Conservation (phyloP, 1,139 yeast species). For the Meyerozyma guilliermondii region DNA sequence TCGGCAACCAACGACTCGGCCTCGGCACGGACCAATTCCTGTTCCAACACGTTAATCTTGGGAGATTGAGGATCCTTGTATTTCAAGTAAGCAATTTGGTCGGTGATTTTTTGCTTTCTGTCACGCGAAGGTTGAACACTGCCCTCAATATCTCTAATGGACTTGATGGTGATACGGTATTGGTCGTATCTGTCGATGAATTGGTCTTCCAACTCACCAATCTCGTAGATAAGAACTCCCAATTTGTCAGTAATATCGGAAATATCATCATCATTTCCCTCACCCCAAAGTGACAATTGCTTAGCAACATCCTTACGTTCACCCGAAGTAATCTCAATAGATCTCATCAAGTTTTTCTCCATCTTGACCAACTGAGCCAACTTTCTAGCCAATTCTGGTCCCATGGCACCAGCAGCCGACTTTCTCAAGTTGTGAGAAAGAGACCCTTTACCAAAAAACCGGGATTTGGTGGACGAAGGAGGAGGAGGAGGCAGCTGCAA, state of each 20-base stretch:
- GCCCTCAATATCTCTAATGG: slow-evolving; percentile 79
- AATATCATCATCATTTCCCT: slow-evolving; percentile 77
- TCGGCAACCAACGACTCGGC: slow-evolving; percentile 89
- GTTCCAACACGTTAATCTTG: slow-evolving; percentile 76
- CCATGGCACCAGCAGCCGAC: slow-evolving; percentile 67
- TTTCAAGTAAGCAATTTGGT: slow-evolving; percentile 76
- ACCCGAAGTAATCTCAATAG: slow-evolving; percentile 70
- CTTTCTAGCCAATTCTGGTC: slow-evolving; percentile 76
- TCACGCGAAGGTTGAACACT: slow-evolving; percentile 86
- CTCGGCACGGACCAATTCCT: slow-evolving; percentile 85
- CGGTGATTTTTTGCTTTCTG: slow-evolving; percentile 80
- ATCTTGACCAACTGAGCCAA: slow-evolving; percentile 73
- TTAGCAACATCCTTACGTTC: slow-evolving; percentile 82
- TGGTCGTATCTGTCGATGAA: slow-evolving; percentile 84
- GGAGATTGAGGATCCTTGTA: slow-evolving; percentile 84
- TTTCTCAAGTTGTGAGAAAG: slow-evolving; percentile 64
- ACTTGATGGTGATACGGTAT: slow-evolving; percentile 75
- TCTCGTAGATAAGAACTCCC: slow-evolving; percentile 76
- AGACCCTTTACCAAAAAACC: slow-evolving; percentile 71
- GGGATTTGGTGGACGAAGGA: slow-evolving; percentile 61
- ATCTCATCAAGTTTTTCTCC: slow-evolving; percentile 78
- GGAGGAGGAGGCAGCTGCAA: slow-evolving; percentile 80
- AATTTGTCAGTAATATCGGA: slow-evolving; percentile 82
- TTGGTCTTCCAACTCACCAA: slow-evolving; percentile 85
- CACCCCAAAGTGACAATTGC: slow-evolving; percentile 83